Conservation (phyloP, 1,139 yeast species). For the Nakaseomyces kungkrabaensis region DNA sequence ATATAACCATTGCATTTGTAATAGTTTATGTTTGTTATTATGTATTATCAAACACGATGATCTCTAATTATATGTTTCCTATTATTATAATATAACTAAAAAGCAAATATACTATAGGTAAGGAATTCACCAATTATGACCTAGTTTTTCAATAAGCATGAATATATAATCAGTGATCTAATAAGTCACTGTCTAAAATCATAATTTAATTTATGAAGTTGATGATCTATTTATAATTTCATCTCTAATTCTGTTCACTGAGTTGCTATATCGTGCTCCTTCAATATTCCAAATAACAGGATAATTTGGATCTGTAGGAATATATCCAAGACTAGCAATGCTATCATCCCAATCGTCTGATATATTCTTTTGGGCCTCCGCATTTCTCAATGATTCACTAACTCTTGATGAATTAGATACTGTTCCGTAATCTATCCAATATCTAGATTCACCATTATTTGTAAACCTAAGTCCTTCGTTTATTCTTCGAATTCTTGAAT, state of each 20-base stretch:
- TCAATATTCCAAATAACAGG: constrained; percentile 46
- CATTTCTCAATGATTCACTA: constrained; percentile 4
- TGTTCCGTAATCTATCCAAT: constrained; percentile 50
- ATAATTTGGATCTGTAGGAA: constrained; percentile 35
- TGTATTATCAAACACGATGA: background rate
- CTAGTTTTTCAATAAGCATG: no score
- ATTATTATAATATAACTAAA: no score
- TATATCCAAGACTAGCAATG: constrained; percentile 17
- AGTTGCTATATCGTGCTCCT: constrained; percentile 30
- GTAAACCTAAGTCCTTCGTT: constrained; percentile 78
- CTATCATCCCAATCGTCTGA: constrained; percentile 42
- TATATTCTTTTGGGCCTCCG: constrained; percentile 26
- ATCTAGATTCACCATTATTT: constrained; percentile 67
- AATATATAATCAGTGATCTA: no score
- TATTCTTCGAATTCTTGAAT: constrained; percentile 60
- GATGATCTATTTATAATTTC: constrained; percentile 14
- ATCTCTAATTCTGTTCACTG: constrained; percentile 26
- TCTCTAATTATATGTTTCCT: no score
- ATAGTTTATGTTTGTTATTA: background rate
- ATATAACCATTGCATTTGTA: background rate
- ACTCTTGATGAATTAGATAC: constrained; percentile 7
- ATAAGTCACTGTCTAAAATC: no score
- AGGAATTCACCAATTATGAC: no score
- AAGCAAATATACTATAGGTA: no score
- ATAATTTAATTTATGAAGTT: no score